Evolutionary conservation across 2,329 filamentous ascomycete genomes (phyloP).

Genomic region (Corniculantispora saksenae): DNA sequence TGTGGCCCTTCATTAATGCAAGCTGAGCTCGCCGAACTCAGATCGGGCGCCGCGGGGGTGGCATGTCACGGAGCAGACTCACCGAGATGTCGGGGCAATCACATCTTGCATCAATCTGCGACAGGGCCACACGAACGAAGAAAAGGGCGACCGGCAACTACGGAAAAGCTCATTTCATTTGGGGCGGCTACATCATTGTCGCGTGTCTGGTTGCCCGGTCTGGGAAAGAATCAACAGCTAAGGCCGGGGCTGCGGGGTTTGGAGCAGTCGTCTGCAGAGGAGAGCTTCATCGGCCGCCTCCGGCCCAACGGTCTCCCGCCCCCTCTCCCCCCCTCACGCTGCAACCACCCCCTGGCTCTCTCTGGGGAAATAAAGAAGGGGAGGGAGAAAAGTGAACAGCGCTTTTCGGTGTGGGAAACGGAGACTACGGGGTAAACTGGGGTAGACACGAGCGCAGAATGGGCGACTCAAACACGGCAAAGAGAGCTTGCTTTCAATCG

Average conservation of each 20-base stretch:
- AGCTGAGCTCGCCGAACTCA: background rate
- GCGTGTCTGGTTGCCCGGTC: background rate
- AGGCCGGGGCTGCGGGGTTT: background rate
- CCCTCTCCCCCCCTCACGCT: too few species aligned
- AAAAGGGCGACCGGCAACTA: too few species aligned
- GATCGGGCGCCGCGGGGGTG: background rate
- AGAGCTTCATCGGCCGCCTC: background rate
- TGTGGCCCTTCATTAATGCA: background rate
- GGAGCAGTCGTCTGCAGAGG: too few species aligned
- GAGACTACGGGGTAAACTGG: background rate
- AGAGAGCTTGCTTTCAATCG: background rate
- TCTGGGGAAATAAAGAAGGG: conserved; percentile 1
- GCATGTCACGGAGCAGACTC: background rate
- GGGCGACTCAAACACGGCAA: background rate
- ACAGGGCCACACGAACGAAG: background rate
- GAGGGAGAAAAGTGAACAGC: background rate
- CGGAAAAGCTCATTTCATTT: background rate
- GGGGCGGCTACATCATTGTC: background rate
- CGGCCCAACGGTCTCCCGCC: too few species aligned
- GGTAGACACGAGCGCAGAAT: background rate
- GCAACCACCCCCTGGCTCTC: background rate
- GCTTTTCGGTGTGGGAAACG: background rate
- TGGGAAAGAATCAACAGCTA: background rate
- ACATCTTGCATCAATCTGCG: background rate
- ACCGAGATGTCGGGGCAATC: background rate